phyloP scores from a whole-genome alignment of 306 rosid genomes.

The Fragaria vesca region DNA sequence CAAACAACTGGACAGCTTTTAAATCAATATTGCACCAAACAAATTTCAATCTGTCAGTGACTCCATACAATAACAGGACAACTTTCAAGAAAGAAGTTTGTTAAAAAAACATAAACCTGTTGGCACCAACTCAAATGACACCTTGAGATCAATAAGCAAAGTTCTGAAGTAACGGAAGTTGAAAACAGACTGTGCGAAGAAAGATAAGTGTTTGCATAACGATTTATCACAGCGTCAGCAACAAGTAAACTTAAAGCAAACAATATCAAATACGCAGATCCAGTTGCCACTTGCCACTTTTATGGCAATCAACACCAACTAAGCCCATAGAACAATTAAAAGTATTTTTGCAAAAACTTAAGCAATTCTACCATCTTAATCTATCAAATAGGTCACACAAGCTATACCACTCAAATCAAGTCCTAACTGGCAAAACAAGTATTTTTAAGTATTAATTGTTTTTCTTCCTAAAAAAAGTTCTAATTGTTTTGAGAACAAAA shows the following conservation, averaged over 20 bases:
- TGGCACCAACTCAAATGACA: not conserved
- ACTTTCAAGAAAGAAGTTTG: not conserved
- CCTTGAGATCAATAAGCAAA: not conserved
- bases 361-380: not conserved
- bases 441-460: not conserved
- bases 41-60: not conserved
- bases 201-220: not conserved
- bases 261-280: not conserved
- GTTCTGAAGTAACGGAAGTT: not conserved
- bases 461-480: not conserved
- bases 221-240: not conserved
- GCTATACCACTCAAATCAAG: not conserved
- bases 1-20: not conserved
- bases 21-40: not conserved
- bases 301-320: not conserved
- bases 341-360: not conserved
- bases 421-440: not conserved
- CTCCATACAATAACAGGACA: not conserved
- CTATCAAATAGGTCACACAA: not conserved
- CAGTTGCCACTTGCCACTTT: not conserved
- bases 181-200: not conserved
- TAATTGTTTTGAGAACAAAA: not conserved
- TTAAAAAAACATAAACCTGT: not conserved
- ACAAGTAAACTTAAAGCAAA: not conserved
- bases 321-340: not conserved